Evolutionary conservation across 2,329 filamentous ascomycete genomes (phyloP).

Genomic region (Sporothrix sp.): DNA sequence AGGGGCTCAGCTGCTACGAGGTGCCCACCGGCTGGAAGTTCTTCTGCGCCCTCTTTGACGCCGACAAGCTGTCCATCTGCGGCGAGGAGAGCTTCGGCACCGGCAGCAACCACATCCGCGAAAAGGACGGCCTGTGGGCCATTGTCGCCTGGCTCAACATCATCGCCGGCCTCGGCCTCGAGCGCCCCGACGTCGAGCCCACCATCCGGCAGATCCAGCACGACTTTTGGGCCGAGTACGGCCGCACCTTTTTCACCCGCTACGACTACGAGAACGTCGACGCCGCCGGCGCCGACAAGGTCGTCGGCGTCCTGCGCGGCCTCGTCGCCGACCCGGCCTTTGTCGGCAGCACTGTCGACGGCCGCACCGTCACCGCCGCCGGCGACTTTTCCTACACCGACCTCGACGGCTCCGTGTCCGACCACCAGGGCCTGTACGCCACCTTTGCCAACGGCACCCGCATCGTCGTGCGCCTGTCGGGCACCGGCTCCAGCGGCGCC

Average conservation of each 20-base stretch:
- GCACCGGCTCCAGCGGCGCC: constrained; percentile 88
- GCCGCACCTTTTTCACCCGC: constrained; percentile 96
- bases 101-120: constrained; percentile 95
- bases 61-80: constrained; percentile 94
- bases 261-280: constrained; percentile 98
- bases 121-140: constrained; percentile 98
- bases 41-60: constrained; percentile 93
- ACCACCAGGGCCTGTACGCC: constrained; percentile 92
- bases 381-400: constrained; percentile 98
- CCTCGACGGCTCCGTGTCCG: constrained; percentile 90
- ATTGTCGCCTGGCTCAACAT: constrained; percentile 98
- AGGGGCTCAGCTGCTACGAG: constrained; percentile 86
- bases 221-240: constrained; percentile 94
- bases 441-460: constrained; percentile 91
- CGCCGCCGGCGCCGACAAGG: constrained; percentile 80
- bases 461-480: constrained; percentile 88
- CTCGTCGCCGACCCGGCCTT: constrained; percentile 67
- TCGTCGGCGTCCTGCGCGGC: constrained; percentile 70
- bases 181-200: constrained; percentile 68
- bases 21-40: constrained; percentile 99
- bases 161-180: constrained; percentile 83
- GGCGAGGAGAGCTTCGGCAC: constrained; percentile 98
- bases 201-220: constrained; percentile 95
- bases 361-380: constrained; percentile 73
- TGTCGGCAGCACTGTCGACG: constrained; percentile 67